A percentile compares a stretch with the other conserved stretches of the same genome.
Evolutionary conservation across 768 basidiomycete genomes (phyloP).

Genomic region (Gloeopeniophorella convolvens): DNA sequence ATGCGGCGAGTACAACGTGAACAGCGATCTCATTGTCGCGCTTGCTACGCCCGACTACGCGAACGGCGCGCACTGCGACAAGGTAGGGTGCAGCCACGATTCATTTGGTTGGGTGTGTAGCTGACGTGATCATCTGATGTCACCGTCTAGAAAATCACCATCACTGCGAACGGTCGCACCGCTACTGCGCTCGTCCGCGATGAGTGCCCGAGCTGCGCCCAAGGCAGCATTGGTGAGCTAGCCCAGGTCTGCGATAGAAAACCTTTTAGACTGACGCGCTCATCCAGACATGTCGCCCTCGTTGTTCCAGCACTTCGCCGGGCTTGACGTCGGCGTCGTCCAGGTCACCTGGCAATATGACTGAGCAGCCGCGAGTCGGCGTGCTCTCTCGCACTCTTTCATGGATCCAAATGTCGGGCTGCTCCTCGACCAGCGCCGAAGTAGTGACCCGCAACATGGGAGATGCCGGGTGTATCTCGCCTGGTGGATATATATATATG

Average conservation of each 20-base stretch:
- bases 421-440: too few species aligned
- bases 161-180: slow-evolving; percentile 45
- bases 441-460: too few species aligned
- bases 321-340: slow-evolving; percentile 44
- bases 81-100: too few species aligned
- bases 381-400: too few species aligned
- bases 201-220: slow-evolving; percentile 50
- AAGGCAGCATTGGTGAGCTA: slow-evolving; percentile 49
- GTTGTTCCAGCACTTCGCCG: slow-evolving; percentile 48
- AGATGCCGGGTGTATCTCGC: too few species aligned
- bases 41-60: slow-evolving; percentile 50
- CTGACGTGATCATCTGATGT: slow-evolving; percentile 19
- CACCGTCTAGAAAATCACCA: slow-evolving; percentile 39
- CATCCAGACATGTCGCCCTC: slow-evolving; percentile 58
- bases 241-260: too few species aligned
- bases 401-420: too few species aligned
- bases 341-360: slow-evolving; percentile 57
- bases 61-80: slow-evolving; percentile 49
- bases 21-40: slow-evolving; percentile 55
- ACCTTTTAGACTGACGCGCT: not conserved
- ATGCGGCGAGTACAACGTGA: slow-evolving; percentile 48
- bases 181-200: slow-evolving; percentile 50
- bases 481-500: too few species aligned
- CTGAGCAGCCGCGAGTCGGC: not conserved
- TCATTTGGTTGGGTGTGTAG: too few species aligned